Base-by-base conservation (phyloP, 768 basidiomycete genomes). In the Xerocomellus amylosporus region DNA sequence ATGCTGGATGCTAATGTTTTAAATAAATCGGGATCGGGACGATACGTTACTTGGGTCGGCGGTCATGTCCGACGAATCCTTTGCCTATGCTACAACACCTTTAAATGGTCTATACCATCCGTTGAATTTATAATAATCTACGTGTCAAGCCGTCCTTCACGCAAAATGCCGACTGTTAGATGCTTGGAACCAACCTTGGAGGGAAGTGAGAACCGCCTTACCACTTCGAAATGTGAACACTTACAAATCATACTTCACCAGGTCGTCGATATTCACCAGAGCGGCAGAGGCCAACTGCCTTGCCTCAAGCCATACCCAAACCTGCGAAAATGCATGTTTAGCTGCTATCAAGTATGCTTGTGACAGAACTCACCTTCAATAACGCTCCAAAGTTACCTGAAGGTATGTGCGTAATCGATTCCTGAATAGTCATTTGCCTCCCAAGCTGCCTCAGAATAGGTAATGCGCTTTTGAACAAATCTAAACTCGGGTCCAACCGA, bases 231-330 rank as follows among this genome's bases (percentile, higher is more conserved):
- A 39, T 30, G 15, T 41, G 43, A n/a, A 13, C 38, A 73, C 90
- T 62, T 64, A 94, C 93, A 84, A 83, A 70, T 92, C 93, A 68
- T 90, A 88, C 72, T 88, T 90, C 36, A 98, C 79, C 59, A 95
- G 75, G 45, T 92, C 86, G 63, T 99, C 96, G 13, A 87, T 83
- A 58, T 93, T 86, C 50, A 86, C 79, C 37, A 90, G 80, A 3
- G 90, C 88, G 2, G 87, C 75, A 12, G 87, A 83, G 8, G 90
- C 93, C 53, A 98, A 77, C 55, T 91, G 88, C 55, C 95, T 80
- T 5, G 94, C 94, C 74, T 98, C 96, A 38, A 96, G 76, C 84
- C 86, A 92, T 28, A 98, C 79, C 96, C 95, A 98, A 46, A 93
- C 76, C 92, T 94, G 20, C 15, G 54, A 20, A 43, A 49, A 59